Conservation (phyloP, 768 basidiomycete genomes). For the Tulasnella sp. region DNA sequence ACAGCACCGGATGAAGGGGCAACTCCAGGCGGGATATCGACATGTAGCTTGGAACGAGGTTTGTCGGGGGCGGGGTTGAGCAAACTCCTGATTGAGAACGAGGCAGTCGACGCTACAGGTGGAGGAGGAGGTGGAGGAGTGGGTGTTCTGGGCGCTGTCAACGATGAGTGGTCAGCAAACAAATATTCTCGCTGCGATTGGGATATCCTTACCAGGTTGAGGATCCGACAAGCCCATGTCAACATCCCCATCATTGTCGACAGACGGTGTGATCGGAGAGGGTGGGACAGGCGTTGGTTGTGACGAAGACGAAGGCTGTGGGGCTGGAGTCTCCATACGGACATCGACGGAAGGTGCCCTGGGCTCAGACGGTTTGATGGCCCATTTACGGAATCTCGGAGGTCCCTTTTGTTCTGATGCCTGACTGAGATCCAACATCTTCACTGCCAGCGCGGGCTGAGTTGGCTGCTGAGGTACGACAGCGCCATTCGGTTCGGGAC, state of each 20-base stretch:
- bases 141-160: background rate
- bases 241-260: conserved; percentile 2
- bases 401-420: conserved; percentile 11
- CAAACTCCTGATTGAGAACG: conserved; percentile 14
- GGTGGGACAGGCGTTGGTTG: background rate
- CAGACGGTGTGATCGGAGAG: background rate
- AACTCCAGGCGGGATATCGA: background rate
- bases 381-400: conserved; percentile 17
- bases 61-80: conserved; percentile 24
- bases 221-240: background rate
- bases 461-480: background rate
- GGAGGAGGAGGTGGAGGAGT: conserved; percentile 4
- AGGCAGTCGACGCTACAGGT: background rate
- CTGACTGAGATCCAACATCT: background rate
- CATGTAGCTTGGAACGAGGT: background rate
- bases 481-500: background rate
- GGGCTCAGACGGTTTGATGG: background rate
- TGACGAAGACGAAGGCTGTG: background rate
- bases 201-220: background rate
- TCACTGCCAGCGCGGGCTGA: background rate
- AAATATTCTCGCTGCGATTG: background rate
- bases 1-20: background rate
- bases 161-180: background rate
- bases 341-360: background rate
- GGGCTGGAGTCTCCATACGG: background rate